These are phyloP conservation scores for Hansfordia pulvinata DNA, from an alignment of 2,329 filamentous ascomycete species.

Conservation along the genomic window DNA sequence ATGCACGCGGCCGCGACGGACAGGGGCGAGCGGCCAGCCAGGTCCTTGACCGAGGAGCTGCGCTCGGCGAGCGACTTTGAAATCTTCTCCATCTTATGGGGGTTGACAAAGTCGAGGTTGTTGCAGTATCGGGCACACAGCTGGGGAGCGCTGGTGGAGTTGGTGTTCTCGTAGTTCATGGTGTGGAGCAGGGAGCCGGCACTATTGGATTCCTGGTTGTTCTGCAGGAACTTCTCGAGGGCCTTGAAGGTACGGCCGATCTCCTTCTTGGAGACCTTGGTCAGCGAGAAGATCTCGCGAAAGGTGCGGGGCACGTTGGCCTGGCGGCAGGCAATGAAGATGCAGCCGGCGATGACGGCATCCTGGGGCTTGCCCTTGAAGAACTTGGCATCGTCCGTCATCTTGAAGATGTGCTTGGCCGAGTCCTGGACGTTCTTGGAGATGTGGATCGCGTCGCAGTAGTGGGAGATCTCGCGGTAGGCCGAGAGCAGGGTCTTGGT, in stretches of 20 bases:
- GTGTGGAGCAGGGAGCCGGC: slow-evolving; percentile 34
- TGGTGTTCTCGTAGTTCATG: slow-evolving; percentile 60
- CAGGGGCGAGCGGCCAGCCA: slow-evolving; percentile 85
- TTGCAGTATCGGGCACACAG: slow-evolving; percentile 86
- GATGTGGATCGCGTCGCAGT: slow-evolving; percentile 77
- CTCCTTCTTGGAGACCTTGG: slow-evolving; percentile 91
- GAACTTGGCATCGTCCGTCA: slow-evolving; percentile 80
- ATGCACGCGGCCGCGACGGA: slow-evolving; percentile 93
- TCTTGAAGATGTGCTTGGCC: slow-evolving; percentile 90
- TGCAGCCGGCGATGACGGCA: slow-evolving; percentile 86
- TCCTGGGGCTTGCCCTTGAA: slow-evolving; percentile 95
- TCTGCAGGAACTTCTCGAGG: slow-evolving; percentile 76
- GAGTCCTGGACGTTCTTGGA: slow-evolving; percentile 72
- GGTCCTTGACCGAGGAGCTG: slow-evolving; percentile 62
- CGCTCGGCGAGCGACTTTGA: slow-evolving; percentile 66
- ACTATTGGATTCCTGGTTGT: slow-evolving; percentile 51
- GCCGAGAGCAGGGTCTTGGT: slow-evolving; percentile 72
- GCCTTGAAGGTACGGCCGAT: slow-evolving; percentile 92
- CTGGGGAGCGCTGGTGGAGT: slow-evolving; percentile 67
- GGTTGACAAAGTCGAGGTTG: slow-evolving; percentile 58
- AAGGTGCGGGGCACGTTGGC: slow-evolving; percentile 80
- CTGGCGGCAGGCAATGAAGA: slow-evolving; percentile 94
- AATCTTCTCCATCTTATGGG: slow-evolving; percentile 65
- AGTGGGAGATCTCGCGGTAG: slow-evolving; percentile 76
- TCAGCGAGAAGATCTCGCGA: slow-evolving; percentile 85